These are phyloP conservation scores for Vanderwaltozyma yarrowii DNA, from an alignment of 805 yeast genomes.

Conservation along the genomic window DNA sequence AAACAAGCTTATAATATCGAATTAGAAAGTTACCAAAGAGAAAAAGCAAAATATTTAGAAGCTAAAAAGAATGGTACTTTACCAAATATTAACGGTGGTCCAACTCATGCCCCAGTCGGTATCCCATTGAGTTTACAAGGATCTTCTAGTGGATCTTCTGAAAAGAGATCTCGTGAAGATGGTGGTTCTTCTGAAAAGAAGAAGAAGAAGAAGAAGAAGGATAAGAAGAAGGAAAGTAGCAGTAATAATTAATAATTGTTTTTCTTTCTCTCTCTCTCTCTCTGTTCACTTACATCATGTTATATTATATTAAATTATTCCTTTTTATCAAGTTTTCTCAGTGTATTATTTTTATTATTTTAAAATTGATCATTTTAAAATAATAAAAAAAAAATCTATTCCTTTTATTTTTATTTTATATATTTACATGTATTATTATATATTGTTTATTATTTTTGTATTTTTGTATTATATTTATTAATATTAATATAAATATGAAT, in stretches of 20 bases:
- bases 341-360: too few relatives aligned
- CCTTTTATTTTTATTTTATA: neutral
- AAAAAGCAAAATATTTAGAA: slow-evolving; percentile 38
- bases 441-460: neutral
- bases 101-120: slow-evolving; percentile 34
- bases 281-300: neutral
- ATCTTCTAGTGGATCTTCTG: slow-evolving; percentile 19
- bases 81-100: slow-evolving; percentile 17
- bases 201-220: slow-evolving; percentile 45
- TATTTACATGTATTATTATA: neutral
- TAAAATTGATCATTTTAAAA: too few relatives aligned
- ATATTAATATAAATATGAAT: too few relatives aligned
- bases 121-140: slow-evolving; percentile 27
- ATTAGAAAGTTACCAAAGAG: slow-evolving; percentile 35
- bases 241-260: neutral
- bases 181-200: slow-evolving; percentile 30
- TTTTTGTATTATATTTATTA: too few relatives aligned
- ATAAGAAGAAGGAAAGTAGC: slow-evolving; percentile 12
- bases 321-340: too few relatives aligned
- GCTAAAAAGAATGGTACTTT: slow-evolving; percentile 34
- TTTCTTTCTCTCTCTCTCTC: neutral
- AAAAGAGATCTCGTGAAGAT: slow-evolving; percentile 31
- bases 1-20: slow-evolving; percentile 44
- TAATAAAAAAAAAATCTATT: too few relatives aligned
- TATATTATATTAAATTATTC: too few relatives aligned